phyloP scores from a whole-genome alignment of 2,329 filamentous ascomycete genomes.

The Endothia cerciana region DNA sequence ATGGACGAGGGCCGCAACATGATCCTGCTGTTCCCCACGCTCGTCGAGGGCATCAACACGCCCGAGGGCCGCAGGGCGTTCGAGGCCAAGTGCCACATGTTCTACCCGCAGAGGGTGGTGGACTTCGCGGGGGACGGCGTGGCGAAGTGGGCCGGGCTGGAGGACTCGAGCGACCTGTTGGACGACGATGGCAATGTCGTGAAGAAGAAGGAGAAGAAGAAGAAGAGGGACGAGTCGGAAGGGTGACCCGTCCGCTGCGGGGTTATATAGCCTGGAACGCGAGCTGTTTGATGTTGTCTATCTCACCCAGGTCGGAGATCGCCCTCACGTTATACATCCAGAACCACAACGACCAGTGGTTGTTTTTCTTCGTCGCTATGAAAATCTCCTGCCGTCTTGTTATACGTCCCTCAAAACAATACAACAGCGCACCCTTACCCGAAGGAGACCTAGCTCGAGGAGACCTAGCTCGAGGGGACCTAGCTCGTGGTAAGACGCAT shows the following conservation, averaged over 20 bases:
- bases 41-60: slow-evolving; percentile 66
- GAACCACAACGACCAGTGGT: not conserved
- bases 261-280: not conserved
- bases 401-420: no score
- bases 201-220: slow-evolving; percentile 21
- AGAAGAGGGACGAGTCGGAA: slow-evolving; percentile 2
- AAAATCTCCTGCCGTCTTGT: no score
- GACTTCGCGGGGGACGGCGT: slow-evolving; percentile 74
- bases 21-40: slow-evolving; percentile 76
- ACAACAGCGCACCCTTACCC: no score
- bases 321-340: not conserved
- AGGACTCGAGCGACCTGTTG: slow-evolving; percentile 44
- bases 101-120: slow-evolving; percentile 75
- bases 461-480: no score
- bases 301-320: not conserved
- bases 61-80: slow-evolving; percentile 65
- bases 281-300: not conserved
- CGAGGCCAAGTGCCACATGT: slow-evolving; percentile 75
- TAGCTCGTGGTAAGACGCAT: no score
- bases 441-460: no score
- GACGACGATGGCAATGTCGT: slow-evolving; percentile 34
- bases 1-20: slow-evolving; percentile 91
- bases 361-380: no score
- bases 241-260: not conserved
- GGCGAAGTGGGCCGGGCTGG: slow-evolving; percentile 75